Evolutionary conservation across 352 stramenopile species (phyloP), one percentile per base, ranked within the genome.

Genomic region (Globisporangium megalacanthum): DNA sequence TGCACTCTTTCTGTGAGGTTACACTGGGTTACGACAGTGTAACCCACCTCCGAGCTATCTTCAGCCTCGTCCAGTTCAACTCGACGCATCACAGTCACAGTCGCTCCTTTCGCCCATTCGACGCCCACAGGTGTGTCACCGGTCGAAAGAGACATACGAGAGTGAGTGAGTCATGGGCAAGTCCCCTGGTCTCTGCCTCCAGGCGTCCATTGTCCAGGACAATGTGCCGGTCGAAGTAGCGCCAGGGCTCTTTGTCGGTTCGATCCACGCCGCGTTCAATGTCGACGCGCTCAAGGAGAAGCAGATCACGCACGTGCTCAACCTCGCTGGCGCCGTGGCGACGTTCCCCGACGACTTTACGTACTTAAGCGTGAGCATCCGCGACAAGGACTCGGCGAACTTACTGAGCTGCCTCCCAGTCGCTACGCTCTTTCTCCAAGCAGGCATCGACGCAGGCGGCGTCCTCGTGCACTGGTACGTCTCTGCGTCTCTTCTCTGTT

Each of bases 321-420:
- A 97, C 59, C 79, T 94, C 13, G 84, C 88, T 0, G 88, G 87
- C 33, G 79, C 70, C 41, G 85, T 89, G 49, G 78, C 84, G n/a
- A 95, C 87, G 22, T 97, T 95, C 62, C 89, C 89, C 0, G 71
- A 89, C 10, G 67, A 84, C 20, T 97, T 97, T 54, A 92, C 79
- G 19, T 97, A 97, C 70, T 66, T 97, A 42, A 95, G 81, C 58
- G 63, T 96, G n/a, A 82, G 77, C 54, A 78, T 97, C 29, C 78
- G 89, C 25, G 89, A 97, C 68, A 96, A 96, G 56, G 88, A 96
- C 54, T 84, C 94, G 54, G 69, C 89, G 3, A 94, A 96, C 50
- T 59, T 97, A 58, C 73, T 97, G 14, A 94, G 86, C 60, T 92
- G 78, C 39, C 66, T 97, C 3, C 86, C 86, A 0, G 56, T 88